Base-by-base conservation (phyloP, 257 asterid genomes). In the Primulina eburnea region DNA sequence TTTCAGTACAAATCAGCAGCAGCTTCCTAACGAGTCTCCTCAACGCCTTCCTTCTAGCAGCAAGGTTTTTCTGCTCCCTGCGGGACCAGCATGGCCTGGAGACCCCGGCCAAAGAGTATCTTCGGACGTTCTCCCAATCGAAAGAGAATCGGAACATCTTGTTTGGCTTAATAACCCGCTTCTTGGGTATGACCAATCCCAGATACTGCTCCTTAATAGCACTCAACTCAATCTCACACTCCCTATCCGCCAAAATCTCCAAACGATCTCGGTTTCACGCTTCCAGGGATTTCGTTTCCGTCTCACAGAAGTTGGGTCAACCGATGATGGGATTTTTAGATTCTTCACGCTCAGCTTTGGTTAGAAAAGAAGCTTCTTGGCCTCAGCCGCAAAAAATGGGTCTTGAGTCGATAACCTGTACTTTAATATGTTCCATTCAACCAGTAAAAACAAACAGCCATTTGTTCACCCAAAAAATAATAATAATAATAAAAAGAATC, bases 51-150 rank as follows among this genome's bases (percentile, higher is more conserved):
- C 26, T 24, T 24, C 26, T 1, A 4, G 83, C 87, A 32, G 89
- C 87, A 8, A 73, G 82, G 55, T 82, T 84, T 60, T 85, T 85
- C 81, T 85, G 89, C 65, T 85, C 87, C 79, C 87, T 80, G 33
- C 87, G 69, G 56, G 79, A n/a, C 87, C 78, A 77, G 82, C 32
- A 85, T 87, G 30, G 89, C 89, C 10, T 83, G 72, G 16, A 82
- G 75, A 2, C 89, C 89, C 3, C 89, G 85, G 18, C 89, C 89
- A 37, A 82, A 84, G 2, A 84, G 89, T 84, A 70, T 84, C 89
- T 77, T 84, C 87, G 0, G 89, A n/a, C 77, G 70, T 84, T 84
- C 75, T 84, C 89, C 87, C 87, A 84, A 30, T 84, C 89, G 38
- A 84, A 84, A 5, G 89, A 84, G 74, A 82, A 82, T 8, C 87